Percentiles rank a stretch among this genome's conserved stretches.
Evolutionary conservation across 805 yeast genomes (phyloP).

Genomic region (Saitoella complicata): DNA sequence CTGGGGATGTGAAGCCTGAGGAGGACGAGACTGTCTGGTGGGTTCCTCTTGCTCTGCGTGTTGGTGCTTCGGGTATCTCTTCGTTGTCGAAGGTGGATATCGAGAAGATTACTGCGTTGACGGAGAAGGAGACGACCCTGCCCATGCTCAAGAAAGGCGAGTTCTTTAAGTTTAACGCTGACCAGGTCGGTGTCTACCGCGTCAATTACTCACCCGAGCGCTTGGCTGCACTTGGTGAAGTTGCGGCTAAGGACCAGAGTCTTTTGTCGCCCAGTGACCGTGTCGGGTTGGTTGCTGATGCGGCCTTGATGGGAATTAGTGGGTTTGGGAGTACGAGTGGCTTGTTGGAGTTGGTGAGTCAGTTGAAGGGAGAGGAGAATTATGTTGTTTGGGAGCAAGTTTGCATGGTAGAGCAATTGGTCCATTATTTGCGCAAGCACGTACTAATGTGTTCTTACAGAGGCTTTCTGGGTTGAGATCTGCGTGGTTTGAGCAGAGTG

Average conservation of each 20-base stretch:
- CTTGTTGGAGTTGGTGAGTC: slow-evolving; percentile 40
- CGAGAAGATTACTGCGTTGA: slow-evolving; percentile 16
- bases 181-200: slow-evolving; percentile 61
- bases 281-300: slow-evolving; percentile 69
- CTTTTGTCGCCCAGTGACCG: slow-evolving; percentile 59
- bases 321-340: slow-evolving; percentile 50
- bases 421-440: slow-evolving; percentile 24
- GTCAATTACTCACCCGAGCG: slow-evolving; percentile 55
- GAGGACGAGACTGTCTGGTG: slow-evolving; percentile 51
- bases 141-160: slow-evolving; percentile 8
- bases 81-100: slow-evolving; percentile 17
- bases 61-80: slow-evolving; percentile 10
- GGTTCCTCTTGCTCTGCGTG: slow-evolving; percentile 15
- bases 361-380: slow-evolving; percentile 31
- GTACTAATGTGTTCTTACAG: slow-evolving; percentile 27
- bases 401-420: slow-evolving; percentile 26
- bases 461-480: slow-evolving; percentile 18
- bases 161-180: slow-evolving; percentile 43
- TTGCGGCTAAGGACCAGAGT: slow-evolving; percentile 24
- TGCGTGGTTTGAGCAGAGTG: slow-evolving; percentile 24
- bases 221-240: slow-evolving; percentile 48
- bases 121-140: slow-evolving; percentile 6
- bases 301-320: slow-evolving; percentile 51
- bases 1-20: slow-evolving; percentile 61
- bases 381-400: slow-evolving; percentile 48